A percentile compares a stretch with the other conserved stretches of the same genome.
Evolutionary conservation across 352 stramenopile genomes (phyloP).

Genomic region (Phytophthora vignae): DNA sequence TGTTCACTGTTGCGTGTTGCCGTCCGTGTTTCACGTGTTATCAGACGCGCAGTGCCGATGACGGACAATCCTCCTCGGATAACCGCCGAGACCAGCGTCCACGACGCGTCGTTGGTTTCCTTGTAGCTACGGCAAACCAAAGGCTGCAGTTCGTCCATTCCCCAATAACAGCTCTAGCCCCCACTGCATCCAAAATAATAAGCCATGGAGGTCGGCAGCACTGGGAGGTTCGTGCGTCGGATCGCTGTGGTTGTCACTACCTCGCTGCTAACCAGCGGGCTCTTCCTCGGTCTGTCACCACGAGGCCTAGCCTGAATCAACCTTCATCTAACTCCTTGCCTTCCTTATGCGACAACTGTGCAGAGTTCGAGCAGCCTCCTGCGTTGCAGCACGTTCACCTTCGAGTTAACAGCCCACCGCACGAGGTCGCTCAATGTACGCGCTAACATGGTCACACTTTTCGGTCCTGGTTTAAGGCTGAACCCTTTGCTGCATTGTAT

Average conservation of each 20-base stretch:
- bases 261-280: not conserved
- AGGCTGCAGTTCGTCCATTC: not conserved
- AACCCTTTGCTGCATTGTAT: not conserved
- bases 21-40: not conserved
- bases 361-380: not conserved
- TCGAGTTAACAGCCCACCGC: not conserved
- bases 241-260: not conserved
- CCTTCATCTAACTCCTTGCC: not conserved
- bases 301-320: not conserved
- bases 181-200: not conserved
- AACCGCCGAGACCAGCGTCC: not conserved
- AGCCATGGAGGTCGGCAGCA: not conserved
- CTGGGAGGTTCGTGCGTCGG: not conserved
- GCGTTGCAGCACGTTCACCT: slow-evolving; percentile 4
- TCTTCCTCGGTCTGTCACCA: not conserved
- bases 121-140: too few species aligned
- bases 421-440: slow-evolving; percentile 12
- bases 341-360: not conserved
- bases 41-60: not conserved
- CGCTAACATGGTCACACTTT: not conserved
- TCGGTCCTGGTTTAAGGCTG: not conserved
- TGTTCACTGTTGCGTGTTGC: not conserved
- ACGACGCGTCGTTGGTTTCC: slow-evolving; percentile 1
- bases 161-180: not conserved
- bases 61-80: not conserved